These are phyloP conservation scores for Cryphonectria carpinicola DNA, from an alignment of 2,329 filamentous ascomycete species.

Conservation along the genomic window DNA sequence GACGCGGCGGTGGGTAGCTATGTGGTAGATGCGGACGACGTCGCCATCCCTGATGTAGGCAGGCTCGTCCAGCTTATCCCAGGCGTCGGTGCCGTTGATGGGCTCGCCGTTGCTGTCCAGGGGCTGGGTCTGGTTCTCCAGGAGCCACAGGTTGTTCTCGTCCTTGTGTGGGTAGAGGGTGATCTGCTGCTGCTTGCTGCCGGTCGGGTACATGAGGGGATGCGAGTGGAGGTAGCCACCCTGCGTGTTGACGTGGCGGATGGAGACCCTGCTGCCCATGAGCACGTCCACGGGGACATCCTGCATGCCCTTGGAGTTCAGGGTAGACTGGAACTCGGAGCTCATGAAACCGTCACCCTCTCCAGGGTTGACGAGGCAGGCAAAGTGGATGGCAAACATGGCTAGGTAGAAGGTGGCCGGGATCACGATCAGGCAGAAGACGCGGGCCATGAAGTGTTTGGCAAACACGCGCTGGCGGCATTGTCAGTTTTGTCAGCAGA, in stretches of 20 bases:
- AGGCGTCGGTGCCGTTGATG: slow-evolving; percentile 80
- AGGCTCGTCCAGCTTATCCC: slow-evolving; percentile 73
- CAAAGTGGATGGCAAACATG: slow-evolving; percentile 97
- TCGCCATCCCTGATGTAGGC: slow-evolving; percentile 77
- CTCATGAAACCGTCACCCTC: slow-evolving; percentile 99
- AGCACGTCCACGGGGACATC: slow-evolving; percentile 91
- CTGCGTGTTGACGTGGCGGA: slow-evolving; percentile 96
- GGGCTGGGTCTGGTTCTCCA: slow-evolving; percentile 97
- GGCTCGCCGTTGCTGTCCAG: slow-evolving; percentile 73
- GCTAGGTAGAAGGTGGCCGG: slow-evolving; percentile 89
- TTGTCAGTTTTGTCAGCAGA: background rate
- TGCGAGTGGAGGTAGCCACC: slow-evolving; percentile 98
- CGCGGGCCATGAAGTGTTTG: slow-evolving; percentile 91
- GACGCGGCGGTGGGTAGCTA: slow-evolving; percentile 81
- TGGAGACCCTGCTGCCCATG: slow-evolving; percentile 80
- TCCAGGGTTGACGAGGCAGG: slow-evolving; percentile 90
- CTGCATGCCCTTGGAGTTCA: slow-evolving; percentile 96
- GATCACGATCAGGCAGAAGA: slow-evolving; percentile 90
- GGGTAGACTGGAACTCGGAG: slow-evolving; percentile 95
- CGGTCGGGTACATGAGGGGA: slow-evolving; percentile 93
- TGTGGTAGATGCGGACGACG: slow-evolving; percentile 82
- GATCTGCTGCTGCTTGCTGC: slow-evolving; percentile 98
- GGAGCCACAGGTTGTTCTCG: slow-evolving; percentile 91
- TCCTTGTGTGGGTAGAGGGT: slow-evolving; percentile 99
- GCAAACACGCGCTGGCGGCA: slow-evolving; percentile 70